Evolutionary conservation across 1,284 basidiomycete genomes (phyloP), one percentile per base, ranked within the genome.

Genomic region (Apiotrichum laibachii): DNA sequence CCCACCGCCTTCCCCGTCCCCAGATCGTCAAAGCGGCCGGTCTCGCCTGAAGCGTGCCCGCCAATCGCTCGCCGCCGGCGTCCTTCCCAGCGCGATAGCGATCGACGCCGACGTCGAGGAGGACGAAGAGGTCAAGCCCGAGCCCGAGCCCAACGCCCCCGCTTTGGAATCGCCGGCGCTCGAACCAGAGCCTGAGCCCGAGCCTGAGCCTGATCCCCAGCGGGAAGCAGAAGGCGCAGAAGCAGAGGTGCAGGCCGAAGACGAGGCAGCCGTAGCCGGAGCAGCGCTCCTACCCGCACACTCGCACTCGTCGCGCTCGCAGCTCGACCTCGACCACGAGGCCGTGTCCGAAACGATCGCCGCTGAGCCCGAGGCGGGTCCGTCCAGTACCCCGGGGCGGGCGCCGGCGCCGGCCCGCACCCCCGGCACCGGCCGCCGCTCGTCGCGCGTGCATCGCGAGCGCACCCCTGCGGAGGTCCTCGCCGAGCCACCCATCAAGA

Each of bases 401-500:
- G 26, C 26, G 26, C 26, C 26, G 4, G 26, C 26, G 26, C 26
- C 26, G 7, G 26, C 26, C 26, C 26, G 26, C 26, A 31, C 26
- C 7, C 26, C 26, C 16, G 26, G 46, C n/a, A 19, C 7, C 26
- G 7, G 16, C 31, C 42, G 18, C 42, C 42, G 40, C 42, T 39
- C 18, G 51, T 45, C 15, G 15, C 46, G 46, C 26, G 31, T 37
- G 26, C 48, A 13, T 35, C 48, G 40, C 4, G 55, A 52, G 16
- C 52, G 59, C 34, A 59, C 59, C 26, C 60, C 59, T 8, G 56
- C 57, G 11, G 51, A 59, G 57, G 61, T 66, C 15, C 50, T 67
- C 33, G 51, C 52, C 7, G 62, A 62, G 42, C 63, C 68, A 1
- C 59, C 63, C 9, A 60, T 62, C 33, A 63, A 64, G 15, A 63